phyloP scores from a whole-genome alignment of 805 yeast species.

The Wickerhamia fluorescens region DNA sequence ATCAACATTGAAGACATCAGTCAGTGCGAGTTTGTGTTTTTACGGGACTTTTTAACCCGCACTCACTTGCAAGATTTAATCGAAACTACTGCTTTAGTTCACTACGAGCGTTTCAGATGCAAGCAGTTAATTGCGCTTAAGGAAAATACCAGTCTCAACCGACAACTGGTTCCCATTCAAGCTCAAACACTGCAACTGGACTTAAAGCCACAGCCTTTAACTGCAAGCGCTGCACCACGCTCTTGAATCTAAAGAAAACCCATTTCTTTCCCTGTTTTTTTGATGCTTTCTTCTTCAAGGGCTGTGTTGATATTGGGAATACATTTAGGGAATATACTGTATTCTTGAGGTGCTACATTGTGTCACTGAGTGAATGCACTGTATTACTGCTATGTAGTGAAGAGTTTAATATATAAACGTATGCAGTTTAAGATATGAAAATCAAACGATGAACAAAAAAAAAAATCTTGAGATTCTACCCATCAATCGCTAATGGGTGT shows the following conservation, averaged over 20 bases:
- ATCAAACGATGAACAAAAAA: no score
- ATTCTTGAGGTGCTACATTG: no score
- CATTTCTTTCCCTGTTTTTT: background rate
- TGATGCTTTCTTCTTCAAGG: background rate
- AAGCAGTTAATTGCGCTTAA: conserved; percentile 91
- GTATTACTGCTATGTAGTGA: no score
- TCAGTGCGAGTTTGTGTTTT: conserved; percentile 92
- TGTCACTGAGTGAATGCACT: no score
- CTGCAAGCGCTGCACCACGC: background rate
- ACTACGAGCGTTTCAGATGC: conserved; percentile 89
- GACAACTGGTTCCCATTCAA: conserved; percentile 22
- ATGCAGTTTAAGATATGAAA: no score
- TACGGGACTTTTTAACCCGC: conserved; percentile 90
- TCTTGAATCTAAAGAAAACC: background rate
- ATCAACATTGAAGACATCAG: conserved; percentile 89
- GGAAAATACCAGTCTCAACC: conserved; percentile 56
- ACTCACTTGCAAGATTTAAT: conserved; percentile 94
- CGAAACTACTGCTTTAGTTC: conserved; percentile 81
- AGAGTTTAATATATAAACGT: no score
- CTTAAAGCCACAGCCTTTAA: background rate
- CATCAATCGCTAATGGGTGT: conserved; percentile 17
- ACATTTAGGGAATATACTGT: no score
- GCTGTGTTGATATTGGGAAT: no score
- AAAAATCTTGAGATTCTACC: background rate
- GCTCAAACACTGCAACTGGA: conserved; percentile 3